Conservation (phyloP, 2,329 filamentous ascomycete genomes). For the Dactylonectria estremocensis region DNA sequence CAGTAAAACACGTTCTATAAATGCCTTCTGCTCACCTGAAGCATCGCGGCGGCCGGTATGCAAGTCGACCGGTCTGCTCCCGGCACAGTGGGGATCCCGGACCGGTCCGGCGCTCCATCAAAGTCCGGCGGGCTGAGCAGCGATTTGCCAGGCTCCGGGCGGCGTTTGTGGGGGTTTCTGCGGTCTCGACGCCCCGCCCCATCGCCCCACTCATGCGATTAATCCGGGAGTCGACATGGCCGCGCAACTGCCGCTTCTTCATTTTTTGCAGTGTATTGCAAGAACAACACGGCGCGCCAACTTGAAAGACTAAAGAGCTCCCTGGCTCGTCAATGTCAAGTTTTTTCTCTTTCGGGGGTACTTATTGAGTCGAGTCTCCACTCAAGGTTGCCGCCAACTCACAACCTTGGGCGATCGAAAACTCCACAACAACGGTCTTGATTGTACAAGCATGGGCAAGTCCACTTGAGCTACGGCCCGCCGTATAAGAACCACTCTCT, state of each 20-base stretch:
- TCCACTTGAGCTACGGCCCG: background rate
- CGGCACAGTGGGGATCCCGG: slow-evolving; percentile 81
- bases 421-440: background rate
- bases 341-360: slow-evolving; percentile 5
- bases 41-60: slow-evolving; percentile 77
- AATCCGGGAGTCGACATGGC: slow-evolving; percentile 84
- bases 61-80: slow-evolving; percentile 81
- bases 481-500: background rate
- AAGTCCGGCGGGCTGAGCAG: slow-evolving; percentile 80
- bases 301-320: background rate
- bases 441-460: background rate
- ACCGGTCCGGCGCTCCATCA: slow-evolving; percentile 83
- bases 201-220: slow-evolving; percentile 86
- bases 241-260: slow-evolving; percentile 79
- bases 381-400: background rate
- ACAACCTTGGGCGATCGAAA: background rate
- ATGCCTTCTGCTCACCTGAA: slow-evolving; percentile 84
- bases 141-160: slow-evolving; percentile 85
- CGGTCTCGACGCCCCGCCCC: slow-evolving; percentile 83
- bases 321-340: slow-evolving; percentile 7
- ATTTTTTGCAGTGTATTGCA: slow-evolving; percentile 75
- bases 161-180: slow-evolving; percentile 86
- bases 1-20: slow-evolving; percentile 59
- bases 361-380: background rate
- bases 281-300: slow-evolving; percentile 44